phyloP scores from a whole-genome alignment of 768 basidiomycete genomes.

The Naganishia vishniacii region DNA sequence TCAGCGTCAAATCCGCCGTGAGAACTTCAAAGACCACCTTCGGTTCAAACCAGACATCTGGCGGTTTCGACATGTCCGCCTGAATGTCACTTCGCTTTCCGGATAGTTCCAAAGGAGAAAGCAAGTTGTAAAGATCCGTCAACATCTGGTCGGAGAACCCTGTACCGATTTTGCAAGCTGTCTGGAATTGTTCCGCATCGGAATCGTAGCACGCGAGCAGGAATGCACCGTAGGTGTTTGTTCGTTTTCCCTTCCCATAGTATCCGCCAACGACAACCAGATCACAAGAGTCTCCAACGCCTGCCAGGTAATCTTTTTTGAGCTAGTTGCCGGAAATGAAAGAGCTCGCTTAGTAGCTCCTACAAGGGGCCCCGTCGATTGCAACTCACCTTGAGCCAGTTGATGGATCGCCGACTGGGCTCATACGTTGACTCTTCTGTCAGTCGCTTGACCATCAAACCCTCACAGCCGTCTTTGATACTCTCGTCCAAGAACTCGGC shows the following conservation, averaged over 20 bases:
- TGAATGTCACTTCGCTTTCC: slow-evolving; percentile 75
- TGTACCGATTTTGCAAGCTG: slow-evolving; percentile 90
- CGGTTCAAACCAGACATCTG: slow-evolving; percentile 97
- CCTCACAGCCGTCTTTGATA: slow-evolving; percentile 97
- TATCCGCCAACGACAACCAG: slow-evolving; percentile 96
- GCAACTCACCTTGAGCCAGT: slow-evolving; percentile 83
- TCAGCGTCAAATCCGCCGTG: slow-evolving; percentile 91
- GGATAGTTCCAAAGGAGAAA: slow-evolving; percentile 60
- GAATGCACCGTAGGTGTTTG: slow-evolving; percentile 96
- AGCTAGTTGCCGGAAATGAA: slow-evolving; percentile 56
- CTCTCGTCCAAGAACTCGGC: slow-evolving; percentile 90
- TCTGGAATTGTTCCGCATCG: slow-evolving; percentile 85
- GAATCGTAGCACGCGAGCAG: slow-evolving; percentile 92
- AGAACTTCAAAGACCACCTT: slow-evolving; percentile 97
- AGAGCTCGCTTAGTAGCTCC: not conserved
- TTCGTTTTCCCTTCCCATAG: slow-evolving; percentile 95
- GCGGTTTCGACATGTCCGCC: slow-evolving; percentile 77
- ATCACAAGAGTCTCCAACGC: slow-evolving; percentile 93
- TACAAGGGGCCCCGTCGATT: not conserved
- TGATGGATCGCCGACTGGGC: slow-evolving; percentile 87
- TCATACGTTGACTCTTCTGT: slow-evolving; percentile 91
- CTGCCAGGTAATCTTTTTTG: slow-evolving; percentile 96
- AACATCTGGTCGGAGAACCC: slow-evolving; percentile 92
- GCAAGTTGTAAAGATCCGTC: slow-evolving; percentile 68
- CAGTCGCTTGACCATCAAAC: slow-evolving; percentile 98